Evolutionary conservation across 2,329 filamentous ascomycete species (phyloP), one percentile per base, ranked within the genome.

Genomic region (Aspergillus ochraceoroseus): DNA sequence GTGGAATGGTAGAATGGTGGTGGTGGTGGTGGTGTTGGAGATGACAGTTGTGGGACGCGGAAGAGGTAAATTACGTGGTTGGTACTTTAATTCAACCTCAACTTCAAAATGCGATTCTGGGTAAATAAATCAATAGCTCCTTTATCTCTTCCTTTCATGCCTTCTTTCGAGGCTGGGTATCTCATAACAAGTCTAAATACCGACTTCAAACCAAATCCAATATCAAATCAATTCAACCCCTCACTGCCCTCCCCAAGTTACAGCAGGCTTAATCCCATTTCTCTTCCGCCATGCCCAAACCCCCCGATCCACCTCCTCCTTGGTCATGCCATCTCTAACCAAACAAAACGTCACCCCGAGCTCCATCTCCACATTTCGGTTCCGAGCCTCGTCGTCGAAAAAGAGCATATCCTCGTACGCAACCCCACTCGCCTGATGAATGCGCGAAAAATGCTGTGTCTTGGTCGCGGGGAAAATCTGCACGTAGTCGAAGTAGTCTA

Each of bases 311-410:
- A 95, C 69, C 69, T 92, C 88, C 0, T 72, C 72, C 67, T 79
- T 82, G 2, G 76, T 82, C 38, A 95, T 79, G 0, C 89, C 89
- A 60, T 94, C 83, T 41, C 77, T 70, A 0, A 96, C 83, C 34
- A 95, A 67, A 58, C 80, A 80, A 79, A 96, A 94, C 0, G 84
- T 85, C 2, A 94, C 84, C 0, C 89, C 89, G 34, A 95, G 57
- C 31, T 75, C 70, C 1, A 61, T 66, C 65, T 83, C 79, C 1
- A 94, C 90, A 59, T 95, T 88, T 43, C 79, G 73, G 59, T 96
- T 96, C 46, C 90, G 70, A 37, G 75, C 73, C 75, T 96, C 90
- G 55, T 96, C 90, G 54, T 96, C 90, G 52, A 96, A 96, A 64
- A 96, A 96, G 22, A 96, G 63, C 83, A 96, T 94, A 32, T 95